Evolutionary conservation across 2,329 filamentous ascomycete genomes (phyloP).

Genomic region (Exophiala spinifera): DNA sequence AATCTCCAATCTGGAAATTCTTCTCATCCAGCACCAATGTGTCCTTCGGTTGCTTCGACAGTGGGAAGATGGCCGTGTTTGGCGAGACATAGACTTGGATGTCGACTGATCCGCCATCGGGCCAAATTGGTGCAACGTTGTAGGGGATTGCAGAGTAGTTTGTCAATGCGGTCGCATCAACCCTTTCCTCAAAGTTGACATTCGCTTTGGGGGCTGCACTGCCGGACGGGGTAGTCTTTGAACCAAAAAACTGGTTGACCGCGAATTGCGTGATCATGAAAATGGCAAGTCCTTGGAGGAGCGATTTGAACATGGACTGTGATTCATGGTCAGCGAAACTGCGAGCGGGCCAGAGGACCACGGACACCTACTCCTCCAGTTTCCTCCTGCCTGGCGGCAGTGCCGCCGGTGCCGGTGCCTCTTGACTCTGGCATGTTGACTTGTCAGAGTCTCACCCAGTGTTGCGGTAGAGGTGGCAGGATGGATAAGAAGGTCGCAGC

Average conservation of each 20-base stretch:
- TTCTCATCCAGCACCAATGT: conserved; percentile 76
- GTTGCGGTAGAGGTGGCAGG: not conserved
- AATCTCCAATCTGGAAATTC: conserved; percentile 74
- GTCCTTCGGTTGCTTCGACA: conserved; percentile 63
- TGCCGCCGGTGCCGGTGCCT: conserved; percentile 5
- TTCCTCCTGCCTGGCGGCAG: conserved; percentile 14
- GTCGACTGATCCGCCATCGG: conserved; percentile 72
- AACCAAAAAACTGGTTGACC: conserved; percentile 54
- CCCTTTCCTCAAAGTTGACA: conserved; percentile 63
- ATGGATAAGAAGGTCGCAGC: not conserved
- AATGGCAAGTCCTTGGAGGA: conserved; percentile 56
- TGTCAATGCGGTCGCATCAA: conserved; percentile 56
- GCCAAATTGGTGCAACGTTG: conserved; percentile 83
- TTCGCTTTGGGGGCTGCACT: conserved; percentile 40
- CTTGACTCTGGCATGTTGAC: conserved; percentile 23
- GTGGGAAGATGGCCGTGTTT: conserved; percentile 64
- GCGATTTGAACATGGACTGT: conserved; percentile 43
- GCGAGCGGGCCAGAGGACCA: no score
- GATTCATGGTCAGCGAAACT: no score
- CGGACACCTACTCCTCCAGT: conserved; percentile 15
- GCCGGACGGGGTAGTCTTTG: conserved; percentile 29
- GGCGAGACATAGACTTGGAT: conserved; percentile 81
- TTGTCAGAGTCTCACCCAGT: not conserved
- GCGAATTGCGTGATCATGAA: conserved; percentile 59
- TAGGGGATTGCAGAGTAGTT: conserved; percentile 64